Base-by-base conservation (phyloP, 192 early-diverging fungal species). In the Gamsiella multidivaricata region DNA sequence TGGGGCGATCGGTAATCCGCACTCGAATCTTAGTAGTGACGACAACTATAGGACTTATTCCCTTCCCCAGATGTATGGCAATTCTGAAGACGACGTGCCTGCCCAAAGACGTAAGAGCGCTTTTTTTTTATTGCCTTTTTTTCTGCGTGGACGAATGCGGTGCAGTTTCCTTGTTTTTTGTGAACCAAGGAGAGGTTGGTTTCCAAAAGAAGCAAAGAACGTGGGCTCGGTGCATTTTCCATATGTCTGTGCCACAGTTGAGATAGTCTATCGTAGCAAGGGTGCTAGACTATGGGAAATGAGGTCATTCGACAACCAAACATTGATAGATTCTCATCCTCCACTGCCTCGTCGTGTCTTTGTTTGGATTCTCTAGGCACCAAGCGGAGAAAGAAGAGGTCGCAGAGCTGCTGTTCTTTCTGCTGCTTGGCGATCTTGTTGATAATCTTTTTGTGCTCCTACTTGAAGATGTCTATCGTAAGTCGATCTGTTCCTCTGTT, bases 1-100 rank as follows among this genome's bases (percentile, higher is more conserved):
- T 65, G 62, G 62, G 15, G 62, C 62, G 15, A 54, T 39, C 15
- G n/a, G n/a, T n/a, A n/a, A n/a, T n/a, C n/a, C n/a, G n/a, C n/a
- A n/a, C n/a, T 18, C 33, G 4, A 57, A 39, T 22, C 29, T 37
- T 22, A 65, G 54, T 42, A 64, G 39, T n/a, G 47, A 47, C 7
- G 49, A 39, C 34, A 51, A n/a, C n/a, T n/a, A n/a, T n/a, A n/a
- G n/a, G n/a, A n/a, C n/a, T n/a, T n/a, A n/a, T n/a, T n/a, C 26
- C 62, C 50, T 32, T 47, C n/a, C 22, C 15, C 62, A n/a, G 20
- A 31, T 11, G 7, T 14, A 22, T 36, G 39, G 22, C 14, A n/a
- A 28, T 20, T 23, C 26, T 1, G 47, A 51, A 32, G 25, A 18
- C 8, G 62, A 26, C 8, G 29, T 50, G 31, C 61, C 47, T 29